Evolutionary conservation across 1,284 basidiomycete genomes (phyloP), one percentile per base, ranked within the genome.

Genomic region (Chalciporus sp.): DNA sequence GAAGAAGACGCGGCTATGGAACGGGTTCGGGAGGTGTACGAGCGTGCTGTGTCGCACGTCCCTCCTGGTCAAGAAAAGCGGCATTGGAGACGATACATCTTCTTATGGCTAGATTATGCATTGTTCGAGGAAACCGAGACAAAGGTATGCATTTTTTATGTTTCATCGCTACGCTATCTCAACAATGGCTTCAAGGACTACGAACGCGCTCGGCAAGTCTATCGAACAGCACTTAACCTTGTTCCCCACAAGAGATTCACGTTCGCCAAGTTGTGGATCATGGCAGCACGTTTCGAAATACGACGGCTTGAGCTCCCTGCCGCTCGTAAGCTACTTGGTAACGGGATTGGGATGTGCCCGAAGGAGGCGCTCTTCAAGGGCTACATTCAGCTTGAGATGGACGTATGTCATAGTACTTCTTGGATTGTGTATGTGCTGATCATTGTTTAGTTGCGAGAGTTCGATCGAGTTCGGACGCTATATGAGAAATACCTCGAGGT

Each of bases 211-310:
- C 82, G 95, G 48, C 92, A 98, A 65, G 89, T 99, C 29, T 98
- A 96, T 75, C 90, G 94, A 72, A 95, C 94, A 0, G 94, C 90
- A 5, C 74, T 97, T 56, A 84, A 83, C 56, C 84, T 98, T 23
- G 88, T 98, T 1, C 96, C 97, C 0, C 97, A 99, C 73, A 95
- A 95, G 66, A 83, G 87, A 52, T 99, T 99, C 71, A 98, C 97
- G 0, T 99, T 99, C 63, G 94, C 96, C 12, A 99, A 99, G 73
- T 75, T 96, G 12, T 97, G 94, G 94, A 73, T 91, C 46, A 80
- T 90, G 74, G 97, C 91, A 63, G 94, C 96, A 1, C 85, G 89
- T 57, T 99, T 98, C 65, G 96, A 99, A 71, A 79, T 98, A 16
- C 84, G 97, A 26, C 84, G 86, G 44, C 76, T 97, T 35, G 88